phyloP scores from a whole-genome alignment of 345 rosid species.

The Clarkia xantiana region DNA sequence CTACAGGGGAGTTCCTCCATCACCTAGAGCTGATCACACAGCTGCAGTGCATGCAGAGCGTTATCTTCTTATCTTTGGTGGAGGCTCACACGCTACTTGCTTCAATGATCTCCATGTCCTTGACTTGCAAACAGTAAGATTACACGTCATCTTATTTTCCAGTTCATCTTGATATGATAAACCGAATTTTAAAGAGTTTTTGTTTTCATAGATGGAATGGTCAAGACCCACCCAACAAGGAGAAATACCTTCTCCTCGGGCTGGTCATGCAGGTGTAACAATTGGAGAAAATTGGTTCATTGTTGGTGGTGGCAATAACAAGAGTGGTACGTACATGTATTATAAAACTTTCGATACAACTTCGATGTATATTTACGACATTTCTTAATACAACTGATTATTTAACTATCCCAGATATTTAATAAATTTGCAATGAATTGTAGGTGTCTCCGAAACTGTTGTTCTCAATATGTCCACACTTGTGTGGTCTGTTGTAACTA shows the following conservation, averaged over 20 bases:
- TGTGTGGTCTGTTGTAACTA: conserved; percentile 83
- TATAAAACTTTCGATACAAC: neutral
- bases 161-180: neutral
- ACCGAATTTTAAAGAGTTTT: neutral
- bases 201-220: conserved; percentile 81
- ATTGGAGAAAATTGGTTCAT: conserved; percentile 98
- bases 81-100: conserved; percentile 94
- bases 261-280: conserved; percentile 96
- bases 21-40: conserved; percentile 98
- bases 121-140: conserved; percentile 86
- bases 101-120: conserved; percentile 93
- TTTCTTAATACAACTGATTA: no score
- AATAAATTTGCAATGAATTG: conserved; percentile 14
- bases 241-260: conserved; percentile 75
- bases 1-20: conserved; percentile 76
- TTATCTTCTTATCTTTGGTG: conserved; percentile 93
- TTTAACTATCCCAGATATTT: neutral
- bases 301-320: conserved; percentile 99
- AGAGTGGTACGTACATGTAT: conserved; percentile 55
- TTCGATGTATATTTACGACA: no score
- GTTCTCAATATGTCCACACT: conserved; percentile 97
- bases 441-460: conserved; percentile 87
- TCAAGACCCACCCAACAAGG: conserved; percentile 92
- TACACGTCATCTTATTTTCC: conserved; percentile 5
- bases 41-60: conserved; percentile 98